phyloP scores from a whole-genome alignment of 208 protist genomes.

The Wallacemonas collosoma region DNA sequence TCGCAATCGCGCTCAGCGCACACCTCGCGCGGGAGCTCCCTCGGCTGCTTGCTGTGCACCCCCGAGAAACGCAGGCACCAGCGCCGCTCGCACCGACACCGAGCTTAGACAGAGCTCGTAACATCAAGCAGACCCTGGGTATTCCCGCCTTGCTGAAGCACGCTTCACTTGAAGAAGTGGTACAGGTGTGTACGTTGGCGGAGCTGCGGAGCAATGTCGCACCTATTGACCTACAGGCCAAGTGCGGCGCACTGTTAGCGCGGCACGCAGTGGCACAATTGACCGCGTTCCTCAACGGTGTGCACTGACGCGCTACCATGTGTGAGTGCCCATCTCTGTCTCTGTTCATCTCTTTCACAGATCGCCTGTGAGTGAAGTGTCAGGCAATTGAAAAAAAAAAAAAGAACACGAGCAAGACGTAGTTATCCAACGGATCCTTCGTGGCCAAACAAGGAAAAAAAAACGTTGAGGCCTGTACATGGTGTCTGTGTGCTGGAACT shows the following conservation, averaged over 20 bases:
- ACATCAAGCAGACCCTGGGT: constrained; percentile 72
- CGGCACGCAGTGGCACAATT: neutral
- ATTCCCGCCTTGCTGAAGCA: constrained; percentile 49
- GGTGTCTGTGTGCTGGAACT: too few relatives aligned
- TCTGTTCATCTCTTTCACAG: neutral
- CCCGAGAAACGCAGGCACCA: neutral
- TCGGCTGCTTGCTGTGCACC: neutral
- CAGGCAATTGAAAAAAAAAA: too few relatives aligned
- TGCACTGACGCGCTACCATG: too few relatives aligned
- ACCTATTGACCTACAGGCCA: constrained; percentile 30
- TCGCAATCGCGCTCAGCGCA: constrained; percentile 48
- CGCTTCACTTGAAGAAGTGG: constrained; percentile 47
- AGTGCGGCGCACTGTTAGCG: constrained; percentile 25
- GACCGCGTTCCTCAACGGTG: too few relatives aligned
- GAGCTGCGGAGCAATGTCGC: constrained; percentile 48
- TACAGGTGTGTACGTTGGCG: constrained; percentile 48
- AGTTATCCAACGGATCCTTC: too few relatives aligned
- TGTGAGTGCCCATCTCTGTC: neutral
- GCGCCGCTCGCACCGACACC: neutral
- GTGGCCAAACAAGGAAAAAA: too few relatives aligned
- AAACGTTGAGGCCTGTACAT: too few relatives aligned
- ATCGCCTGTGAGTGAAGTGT: too few relatives aligned
- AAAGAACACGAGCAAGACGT: too few relatives aligned
- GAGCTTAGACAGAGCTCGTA: constrained; percentile 30
- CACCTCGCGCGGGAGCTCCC: constrained; percentile 34